A percentile compares a stretch with the other conserved stretches of the same genome.
phyloP scores from a whole-genome alignment of 495 filamentous ascomycete species.

The Lasiosphaeria hispida region DNA sequence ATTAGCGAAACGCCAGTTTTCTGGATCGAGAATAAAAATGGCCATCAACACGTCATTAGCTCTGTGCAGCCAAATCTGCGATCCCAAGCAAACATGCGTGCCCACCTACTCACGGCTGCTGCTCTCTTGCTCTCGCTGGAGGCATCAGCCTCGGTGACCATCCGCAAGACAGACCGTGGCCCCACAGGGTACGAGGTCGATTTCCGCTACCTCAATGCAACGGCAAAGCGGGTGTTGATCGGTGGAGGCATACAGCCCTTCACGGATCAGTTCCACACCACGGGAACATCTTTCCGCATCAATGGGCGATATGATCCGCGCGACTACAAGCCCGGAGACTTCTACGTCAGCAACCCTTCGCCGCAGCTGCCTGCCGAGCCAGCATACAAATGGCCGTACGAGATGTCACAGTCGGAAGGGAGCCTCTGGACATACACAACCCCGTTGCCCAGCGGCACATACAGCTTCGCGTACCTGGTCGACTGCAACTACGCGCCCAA shows the following conservation, averaged over 20 bases:
- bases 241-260: conserved; percentile 31
- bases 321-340: conserved; percentile 33
- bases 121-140: conserved; percentile 1
- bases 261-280: conserved; percentile 33
- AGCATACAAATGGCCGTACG: conserved; percentile 31
- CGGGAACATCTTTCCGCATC: conserved; percentile 20
- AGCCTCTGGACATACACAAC: conserved; percentile 32
- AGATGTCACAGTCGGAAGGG: conserved; percentile 27
- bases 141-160: conserved; percentile 28
- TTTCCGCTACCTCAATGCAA: conserved; percentile 31
- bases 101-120: not conserved
- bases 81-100: not conserved
- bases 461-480: conserved; percentile 32
- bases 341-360: conserved; percentile 26
- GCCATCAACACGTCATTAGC: too few species aligned
- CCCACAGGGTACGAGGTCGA: conserved; percentile 35
- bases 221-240: conserved; percentile 31
- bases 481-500: conserved; percentile 33
- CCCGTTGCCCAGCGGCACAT: conserved; percentile 31
- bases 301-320: conserved; percentile 27
- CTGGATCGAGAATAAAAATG: too few species aligned
- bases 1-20: not conserved
- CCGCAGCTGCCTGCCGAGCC: conserved; percentile 18
- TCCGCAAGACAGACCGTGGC: conserved; percentile 30
- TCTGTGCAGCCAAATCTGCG: too few species aligned